Conservation (phyloP, 192 early-diverging fungal genomes). For the Paraglomus occultum region DNA sequence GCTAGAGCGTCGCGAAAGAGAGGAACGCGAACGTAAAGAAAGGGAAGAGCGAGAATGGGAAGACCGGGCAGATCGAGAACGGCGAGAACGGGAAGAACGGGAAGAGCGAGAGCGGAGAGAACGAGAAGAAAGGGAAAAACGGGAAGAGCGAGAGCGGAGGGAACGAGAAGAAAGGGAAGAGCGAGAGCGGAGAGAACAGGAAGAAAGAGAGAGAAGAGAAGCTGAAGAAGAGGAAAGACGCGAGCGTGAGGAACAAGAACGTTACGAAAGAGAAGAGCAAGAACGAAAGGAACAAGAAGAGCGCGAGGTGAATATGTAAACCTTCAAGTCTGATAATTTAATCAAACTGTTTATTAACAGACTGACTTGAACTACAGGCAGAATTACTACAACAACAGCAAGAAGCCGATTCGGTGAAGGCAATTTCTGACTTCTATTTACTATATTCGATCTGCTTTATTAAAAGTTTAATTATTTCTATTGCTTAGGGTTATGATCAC, state of each 20-base stretch:
- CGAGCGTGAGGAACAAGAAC: slow-evolving; percentile 20
- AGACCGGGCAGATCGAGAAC: slow-evolving; percentile 40
- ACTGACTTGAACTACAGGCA: neutral
- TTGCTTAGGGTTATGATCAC: slow-evolving; percentile 29
- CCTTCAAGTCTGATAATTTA: slow-evolving; percentile 20
- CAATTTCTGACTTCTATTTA: neutral
- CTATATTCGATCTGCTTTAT: too few species aligned
- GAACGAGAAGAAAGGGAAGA: slow-evolving; percentile 40
- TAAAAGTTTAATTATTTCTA: neutral
- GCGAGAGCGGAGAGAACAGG: slow-evolving; percentile 31
- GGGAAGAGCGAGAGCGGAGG: slow-evolving; percentile 36
- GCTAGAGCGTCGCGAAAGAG: slow-evolving; percentile 34
- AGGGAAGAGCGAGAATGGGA: slow-evolving; percentile 49
- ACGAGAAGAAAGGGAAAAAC: slow-evolving; percentile 30
- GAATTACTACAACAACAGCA: neutral
- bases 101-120: slow-evolving; percentile 40
- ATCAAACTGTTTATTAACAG: slow-evolving; percentile 28
- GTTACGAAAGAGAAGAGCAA: slow-evolving; percentile 29
- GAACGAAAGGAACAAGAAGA: slow-evolving; percentile 26
- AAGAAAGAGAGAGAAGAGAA: slow-evolving; percentile 31
- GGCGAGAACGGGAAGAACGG: slow-evolving; percentile 26
- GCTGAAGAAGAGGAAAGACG: slow-evolving; percentile 24
- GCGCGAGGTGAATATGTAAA: slow-evolving; percentile 30
- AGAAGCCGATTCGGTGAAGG: neutral
- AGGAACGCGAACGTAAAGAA: slow-evolving; percentile 35